Evolutionary conservation across 2,329 filamentous ascomycete genomes (phyloP).

Genomic region (Alternaria hordeiaustralica): DNA sequence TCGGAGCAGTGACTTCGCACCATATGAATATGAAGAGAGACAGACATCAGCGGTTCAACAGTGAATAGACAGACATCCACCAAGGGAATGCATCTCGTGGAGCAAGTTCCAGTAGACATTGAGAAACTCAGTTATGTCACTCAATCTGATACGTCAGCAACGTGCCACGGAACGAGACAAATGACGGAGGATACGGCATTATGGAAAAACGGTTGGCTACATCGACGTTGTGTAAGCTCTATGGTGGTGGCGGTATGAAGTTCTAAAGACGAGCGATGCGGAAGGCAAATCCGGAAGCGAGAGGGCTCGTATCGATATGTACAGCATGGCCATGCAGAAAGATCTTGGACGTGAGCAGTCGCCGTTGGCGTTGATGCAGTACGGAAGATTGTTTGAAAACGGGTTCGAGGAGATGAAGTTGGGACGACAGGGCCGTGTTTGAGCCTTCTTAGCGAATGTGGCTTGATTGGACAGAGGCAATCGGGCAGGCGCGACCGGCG

Average conservation of each 20-base stretch:
- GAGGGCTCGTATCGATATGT: not conserved
- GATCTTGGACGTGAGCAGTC: not conserved
- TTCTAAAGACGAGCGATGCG: too few species aligned
- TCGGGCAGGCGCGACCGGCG: constrained; percentile 14
- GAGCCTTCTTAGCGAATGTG: constrained; percentile 22
- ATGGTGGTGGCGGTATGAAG: not conserved
- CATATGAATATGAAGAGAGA: not conserved
- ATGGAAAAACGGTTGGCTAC: not conserved
- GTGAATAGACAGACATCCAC: not conserved
- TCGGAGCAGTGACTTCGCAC: not conserved
- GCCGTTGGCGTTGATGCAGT: not conserved
- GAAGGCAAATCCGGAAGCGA: not conserved
- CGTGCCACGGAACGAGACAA: not conserved
- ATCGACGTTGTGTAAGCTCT: not conserved
- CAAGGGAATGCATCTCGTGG: not conserved
- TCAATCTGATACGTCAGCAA: not conserved
- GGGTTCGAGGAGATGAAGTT: constrained; percentile 23
- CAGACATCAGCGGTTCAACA: not conserved
- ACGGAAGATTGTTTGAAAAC: not conserved
- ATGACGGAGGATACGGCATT: not conserved
- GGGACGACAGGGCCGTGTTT: constrained; percentile 28
- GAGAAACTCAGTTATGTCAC: too few species aligned
- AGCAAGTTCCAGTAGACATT: not conserved
- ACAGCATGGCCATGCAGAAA: not conserved
- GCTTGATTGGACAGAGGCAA: constrained; percentile 38